Evolutionary conservation across 139 green algal genomes (phyloP), one percentile per base, ranked within the genome.

Genomic region (Nannochloris sp.): DNA sequence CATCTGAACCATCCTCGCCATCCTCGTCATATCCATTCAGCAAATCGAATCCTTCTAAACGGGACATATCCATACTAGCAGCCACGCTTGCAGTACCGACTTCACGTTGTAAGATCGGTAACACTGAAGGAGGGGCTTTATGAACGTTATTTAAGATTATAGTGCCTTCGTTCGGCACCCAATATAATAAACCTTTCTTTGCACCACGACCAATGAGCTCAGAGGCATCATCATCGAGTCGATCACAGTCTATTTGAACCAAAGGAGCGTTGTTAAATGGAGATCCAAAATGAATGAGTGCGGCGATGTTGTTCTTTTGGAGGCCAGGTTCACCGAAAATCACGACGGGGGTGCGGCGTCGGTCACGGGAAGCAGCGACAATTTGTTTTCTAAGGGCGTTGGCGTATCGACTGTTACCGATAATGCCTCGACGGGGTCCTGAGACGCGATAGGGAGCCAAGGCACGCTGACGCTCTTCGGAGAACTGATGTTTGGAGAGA

Each of bases 251-350:
- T 3, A 89, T 45, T 34, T 48, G 57, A 4, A 81, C 63, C 54
- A 89, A 70, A 5, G 78, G 67, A 8, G 71, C 59, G 6, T 8
- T 23, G 15, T 72, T 69, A 47, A 61, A 27, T 23, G 46, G 57
- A 7, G 67, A 76, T 4, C 81, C 77, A 65, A 83, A 90, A 61
- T 91, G 85, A 24, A 91, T 67, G 10, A 91, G 76, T 12, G 78
- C 65, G 0, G 81, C 81, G 3, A 84, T 57, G 60, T 82, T 81
- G 38, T 78, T 66, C 71, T 91, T 91, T 36, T 84, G 44, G 42
- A 91, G 60, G 0, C 85, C 85, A 5, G 76, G 79, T 77, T 91
- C 85, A 2, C 85, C 85, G 68, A 89, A 87, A 1, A 91, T 55
- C 5, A 87, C 44, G 13, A 84, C 69, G 4, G 80, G 76, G 2